These are phyloP conservation scores for Farysia itapuensis DNA, from an alignment of 1,284 basidiomycete genomes.

Conservation along the genomic window DNA sequence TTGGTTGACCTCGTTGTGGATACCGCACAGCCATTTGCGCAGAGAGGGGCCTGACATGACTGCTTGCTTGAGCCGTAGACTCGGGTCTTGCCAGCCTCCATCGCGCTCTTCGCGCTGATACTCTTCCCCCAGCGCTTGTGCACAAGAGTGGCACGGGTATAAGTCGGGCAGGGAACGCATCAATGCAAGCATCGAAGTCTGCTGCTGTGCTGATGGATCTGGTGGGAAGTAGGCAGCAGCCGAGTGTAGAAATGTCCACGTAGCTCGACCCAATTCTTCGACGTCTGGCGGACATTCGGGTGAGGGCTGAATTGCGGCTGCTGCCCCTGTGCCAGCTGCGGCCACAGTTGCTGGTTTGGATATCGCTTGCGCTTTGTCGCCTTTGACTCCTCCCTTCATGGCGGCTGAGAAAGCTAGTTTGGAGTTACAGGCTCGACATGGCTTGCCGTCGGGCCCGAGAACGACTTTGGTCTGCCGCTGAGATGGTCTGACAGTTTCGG, in stretches of 20 bases:
- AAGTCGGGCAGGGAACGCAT: constrained; percentile 45
- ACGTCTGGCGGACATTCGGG: constrained; percentile 55
- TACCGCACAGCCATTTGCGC: constrained; percentile 52
- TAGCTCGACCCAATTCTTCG: constrained; percentile 50
- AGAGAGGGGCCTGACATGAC: constrained; percentile 25
- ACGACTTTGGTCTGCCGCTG: constrained; percentile 28
- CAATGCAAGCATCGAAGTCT: constrained; percentile 42
- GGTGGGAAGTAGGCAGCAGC: constrained; percentile 55
- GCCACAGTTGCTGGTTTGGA: constrained; percentile 4
- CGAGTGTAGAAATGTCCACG: constrained; percentile 56
- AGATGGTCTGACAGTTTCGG: constrained; percentile 8
- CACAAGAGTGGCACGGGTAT: constrained; percentile 55
- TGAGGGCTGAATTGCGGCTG: no score
- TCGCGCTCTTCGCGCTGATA: constrained; percentile 27
- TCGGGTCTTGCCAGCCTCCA: constrained; percentile 30
- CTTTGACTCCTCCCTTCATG: constrained; percentile 22
- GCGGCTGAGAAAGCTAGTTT: constrained; percentile 53
- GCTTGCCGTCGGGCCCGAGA: constrained; percentile 57
- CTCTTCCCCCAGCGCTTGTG: constrained; percentile 44
- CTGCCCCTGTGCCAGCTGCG: neutral
- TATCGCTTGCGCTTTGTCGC: constrained; percentile 1
- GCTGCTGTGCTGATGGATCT: constrained; percentile 38
- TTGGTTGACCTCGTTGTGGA: constrained; percentile 58
- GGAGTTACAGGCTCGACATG: constrained; percentile 56
- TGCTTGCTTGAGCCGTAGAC: constrained; percentile 12